phyloP scores from a whole-genome alignment of 805 yeast species.

The Ogataea neopini region DNA sequence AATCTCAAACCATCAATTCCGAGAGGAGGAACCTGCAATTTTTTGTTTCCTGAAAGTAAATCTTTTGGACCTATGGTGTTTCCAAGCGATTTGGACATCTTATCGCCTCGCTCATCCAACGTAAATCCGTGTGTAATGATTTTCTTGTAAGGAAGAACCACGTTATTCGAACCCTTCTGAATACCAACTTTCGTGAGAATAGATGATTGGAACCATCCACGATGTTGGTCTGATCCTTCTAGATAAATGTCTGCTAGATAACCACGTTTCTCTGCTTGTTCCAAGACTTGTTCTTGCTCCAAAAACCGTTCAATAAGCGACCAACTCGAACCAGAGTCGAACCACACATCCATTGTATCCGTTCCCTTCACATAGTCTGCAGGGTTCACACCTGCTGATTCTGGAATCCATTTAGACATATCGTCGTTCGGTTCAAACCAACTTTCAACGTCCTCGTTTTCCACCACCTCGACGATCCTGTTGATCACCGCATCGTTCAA shows the following conservation, averaged over 20 bases:
- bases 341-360: slow-evolving; percentile 99
- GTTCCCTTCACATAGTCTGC: slow-evolving; percentile 58
- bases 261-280: slow-evolving; percentile 37
- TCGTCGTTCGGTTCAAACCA: slow-evolving; percentile 63
- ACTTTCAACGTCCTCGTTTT: slow-evolving; percentile 62
- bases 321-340: slow-evolving; percentile 97
- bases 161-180: slow-evolving; percentile 24
- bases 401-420: slow-evolving; percentile 74
- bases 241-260: slow-evolving; percentile 78
- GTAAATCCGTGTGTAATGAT: slow-evolving; percentile 94
- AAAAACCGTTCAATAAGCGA: slow-evolving; percentile 49
- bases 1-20: slow-evolving; percentile 91
- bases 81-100: slow-evolving; percentile 94
- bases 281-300: slow-evolving; percentile 33
- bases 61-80: slow-evolving; percentile 72
- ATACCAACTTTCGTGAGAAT: slow-evolving; percentile 70
- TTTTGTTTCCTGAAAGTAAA: slow-evolving; percentile 61
- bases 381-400: slow-evolving; percentile 42
- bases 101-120: slow-evolving; percentile 78
- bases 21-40: slow-evolving; percentile 54
- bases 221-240: slow-evolving; percentile 98
- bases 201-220: slow-evolving; percentile 99
- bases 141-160: slow-evolving; percentile 59
- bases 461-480: slow-evolving; percentile 58
- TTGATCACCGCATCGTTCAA: slow-evolving; percentile 56